Conservation (phyloP, 345 rosid species). For the Eucalyptus regnans region DNA sequence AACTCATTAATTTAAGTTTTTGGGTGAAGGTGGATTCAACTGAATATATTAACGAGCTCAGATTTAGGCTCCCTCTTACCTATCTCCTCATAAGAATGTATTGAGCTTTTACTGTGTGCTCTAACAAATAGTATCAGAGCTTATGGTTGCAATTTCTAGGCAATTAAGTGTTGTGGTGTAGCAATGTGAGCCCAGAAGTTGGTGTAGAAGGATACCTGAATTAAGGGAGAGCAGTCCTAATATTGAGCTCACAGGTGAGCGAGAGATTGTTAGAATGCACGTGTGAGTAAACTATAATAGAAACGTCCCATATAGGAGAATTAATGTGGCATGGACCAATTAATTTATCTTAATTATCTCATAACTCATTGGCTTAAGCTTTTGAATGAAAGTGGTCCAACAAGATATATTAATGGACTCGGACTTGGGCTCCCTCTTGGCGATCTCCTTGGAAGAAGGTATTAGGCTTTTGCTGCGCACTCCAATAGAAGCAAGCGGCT, state of each 20-base stretch:
- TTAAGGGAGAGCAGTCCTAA: too few relatives aligned
- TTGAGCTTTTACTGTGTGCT: too few relatives aligned
- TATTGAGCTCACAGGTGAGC: too few relatives aligned
- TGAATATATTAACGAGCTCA: rapidly evolving
- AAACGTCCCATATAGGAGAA: too few relatives aligned
- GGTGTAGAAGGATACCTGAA: rapidly evolving
- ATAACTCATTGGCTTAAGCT: rapidly evolving
- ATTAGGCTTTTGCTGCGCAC: rapidly evolving
- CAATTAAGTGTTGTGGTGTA: too few relatives aligned
- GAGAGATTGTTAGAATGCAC: too few relatives aligned
- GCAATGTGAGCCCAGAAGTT: rapidly evolving
- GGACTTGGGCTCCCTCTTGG: too few relatives aligned
- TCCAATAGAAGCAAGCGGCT: not conserved
- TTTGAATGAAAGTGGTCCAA: too few relatives aligned
- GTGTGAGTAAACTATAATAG: too few relatives aligned
- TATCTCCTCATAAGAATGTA: rapidly evolving
- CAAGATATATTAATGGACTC: too few relatives aligned
- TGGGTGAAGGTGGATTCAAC: rapidly evolving
- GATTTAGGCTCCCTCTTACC: rapidly evolving
- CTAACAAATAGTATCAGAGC: rapidly evolving
- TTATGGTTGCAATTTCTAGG: rapidly evolving
- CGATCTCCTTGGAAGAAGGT: too few relatives aligned
- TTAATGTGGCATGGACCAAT: rapidly evolving
- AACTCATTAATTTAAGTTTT: too few relatives aligned
- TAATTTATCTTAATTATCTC: rapidly evolving